Base-by-base conservation (phyloP, 192 early-diverging fungal genomes). In the Coemansia sp. region DNA sequence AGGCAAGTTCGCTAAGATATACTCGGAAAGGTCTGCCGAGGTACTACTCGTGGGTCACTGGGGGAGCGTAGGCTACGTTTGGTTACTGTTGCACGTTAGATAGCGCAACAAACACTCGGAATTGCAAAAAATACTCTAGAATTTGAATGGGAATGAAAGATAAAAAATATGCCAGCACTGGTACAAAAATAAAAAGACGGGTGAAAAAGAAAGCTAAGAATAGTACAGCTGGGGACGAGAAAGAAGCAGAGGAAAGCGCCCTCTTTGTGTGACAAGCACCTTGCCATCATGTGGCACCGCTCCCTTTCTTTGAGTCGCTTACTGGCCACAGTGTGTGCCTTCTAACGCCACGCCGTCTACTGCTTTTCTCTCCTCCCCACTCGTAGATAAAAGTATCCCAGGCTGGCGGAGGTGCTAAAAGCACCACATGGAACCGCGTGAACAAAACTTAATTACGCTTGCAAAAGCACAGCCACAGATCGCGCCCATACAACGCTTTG, bases 281-380 rank as follows among this genome's bases (percentile, higher is more conserved):
- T 28, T 4, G 26, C 52, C 9, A 30, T 55, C 52, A 55, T 55
- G 52, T 55, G 52, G 52, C 52, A 55, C 28, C 52, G 3, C 52
- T 19, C 49, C 49, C 26, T 49, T 49, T 21, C 28, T 55, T 55
- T 55, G 55, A 17, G 30, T 13, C 55, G 16, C 30, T 17, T 55
- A 28, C 52, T 55, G 28, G 52, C 52, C 52, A 55, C 11, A 11
- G 52, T 23, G 52, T 28, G 13, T 28, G 30, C 26, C 50, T 52
- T 23, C 17, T 19, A 19, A 6, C 23, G 50, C 50, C 55, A 58
- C 32, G 55, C 30, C 16, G 14, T 6, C 55, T 32, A 32, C 16
- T 58, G 30, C 55, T 30, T 30, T 32, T 58, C 14, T 33, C 4
- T 23, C 32, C 13, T 23, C 23, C 23, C 23, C 23, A 5, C 52